Evolutionary conservation across 1,284 basidiomycete species (phyloP), one percentile per base, ranked within the genome.

Genomic region (Fomitopsis betulina): DNA sequence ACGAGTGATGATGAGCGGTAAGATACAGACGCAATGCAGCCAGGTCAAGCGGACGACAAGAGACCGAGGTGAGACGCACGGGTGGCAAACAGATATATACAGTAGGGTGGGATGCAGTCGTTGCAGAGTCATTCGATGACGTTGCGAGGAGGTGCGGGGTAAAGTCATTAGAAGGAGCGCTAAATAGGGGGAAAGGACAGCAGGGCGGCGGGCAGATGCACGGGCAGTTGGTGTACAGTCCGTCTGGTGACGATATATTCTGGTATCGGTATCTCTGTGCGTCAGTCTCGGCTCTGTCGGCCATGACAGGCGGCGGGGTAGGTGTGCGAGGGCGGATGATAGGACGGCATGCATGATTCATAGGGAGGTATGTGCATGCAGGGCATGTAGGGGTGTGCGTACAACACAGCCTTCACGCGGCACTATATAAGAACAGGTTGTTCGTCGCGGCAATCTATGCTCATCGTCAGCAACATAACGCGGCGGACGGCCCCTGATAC

Each of bases 381-480:
- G 54, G 43, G 35, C 52, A 57, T 58, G 59, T 51, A n/a, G 23
- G 53, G 60, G 49, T 51, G 52, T 42, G 55, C 55, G 49, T 56
- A 57, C 54, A 30, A 52, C 5, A 40, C 23, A 40, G 49, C 45
- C 51, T 37, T 88, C 75, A 92, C 79, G 89, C 89, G 62, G 89
- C 89, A 73, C 89, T 91, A 74, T 92, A 92, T 72, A 92, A 76
- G 80, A 89, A 95, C 77, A 96, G 74, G 74, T 96, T 96, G 83
- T 96, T 96, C 66, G 94, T 96, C 47, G 94, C 94, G 54, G 93
- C 94, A 71, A 96, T 96, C 91, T 94, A 65, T 21, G 60, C 47
- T 59, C 30, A 58, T 56, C 33, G 58, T 60, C 55, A 60, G 45
- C 35, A 12, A 10, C 35, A 38, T 43, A 49, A 38, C 43, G 30